These are phyloP conservation scores for Coniella lustricola DNA, from an alignment of 2,329 filamentous ascomycete genomes.

Conservation along the genomic window DNA sequence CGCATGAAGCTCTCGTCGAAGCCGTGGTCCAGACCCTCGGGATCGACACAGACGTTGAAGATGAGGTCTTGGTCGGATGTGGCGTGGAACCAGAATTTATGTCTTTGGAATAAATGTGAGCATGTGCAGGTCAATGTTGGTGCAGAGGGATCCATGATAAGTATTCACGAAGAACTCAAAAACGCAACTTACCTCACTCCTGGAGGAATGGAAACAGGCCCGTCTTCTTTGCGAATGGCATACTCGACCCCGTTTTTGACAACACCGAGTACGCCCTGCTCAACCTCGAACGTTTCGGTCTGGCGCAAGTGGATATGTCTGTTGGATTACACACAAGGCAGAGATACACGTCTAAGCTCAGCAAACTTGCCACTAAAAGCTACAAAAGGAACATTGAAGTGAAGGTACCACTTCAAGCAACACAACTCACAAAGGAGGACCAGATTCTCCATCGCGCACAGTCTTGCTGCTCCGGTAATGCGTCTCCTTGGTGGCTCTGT, in stretches of 20 bases:
- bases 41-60: constrained; percentile 11
- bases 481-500: constrained; percentile 3
- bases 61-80: constrained; percentile 7
- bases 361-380: too few relatives aligned
- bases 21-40: constrained; percentile 10
- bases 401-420: too few relatives aligned
- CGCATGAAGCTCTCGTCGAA: constrained; percentile 14
- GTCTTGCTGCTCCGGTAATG: constrained; percentile 1
- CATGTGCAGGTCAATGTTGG: too few relatives aligned
- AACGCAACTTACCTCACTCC: constrained; percentile 3
- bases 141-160: not conserved
- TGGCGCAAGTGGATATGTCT: constrained; percentile 12
- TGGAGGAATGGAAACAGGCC: not conserved
- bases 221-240: constrained; percentile 3
- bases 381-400: too few relatives aligned
- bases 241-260: constrained; percentile 6
- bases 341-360: too few relatives aligned
- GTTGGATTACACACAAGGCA: not conserved
- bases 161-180: too few relatives aligned
- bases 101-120: not conserved
- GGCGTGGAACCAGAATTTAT: constrained; percentile 5
- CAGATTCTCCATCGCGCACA: constrained; percentile 5
- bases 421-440: constrained; percentile 8
- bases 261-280: constrained; percentile 8
- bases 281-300: constrained; percentile 10